Evolutionary conservation across 129 eudicot species (phyloP), one percentile per base, ranked within the genome.

Genomic region (Flaveria sonorensis): DNA sequence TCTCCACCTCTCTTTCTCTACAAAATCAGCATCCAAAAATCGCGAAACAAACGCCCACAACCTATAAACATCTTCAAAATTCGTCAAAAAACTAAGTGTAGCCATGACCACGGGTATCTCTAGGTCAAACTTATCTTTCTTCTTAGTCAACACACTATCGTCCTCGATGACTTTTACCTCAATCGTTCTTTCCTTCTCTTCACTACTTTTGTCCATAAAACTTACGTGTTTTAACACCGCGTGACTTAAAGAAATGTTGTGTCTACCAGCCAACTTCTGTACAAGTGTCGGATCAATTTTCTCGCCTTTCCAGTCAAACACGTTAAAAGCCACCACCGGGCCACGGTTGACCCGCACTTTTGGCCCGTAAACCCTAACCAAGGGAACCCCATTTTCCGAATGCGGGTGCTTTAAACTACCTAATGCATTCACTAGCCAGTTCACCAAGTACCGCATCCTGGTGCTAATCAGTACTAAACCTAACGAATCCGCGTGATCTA

Each of bases 1-100:
- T 68, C 97, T 89, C 98, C 98, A 90, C 40, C 91, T 74, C 72
- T 93, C 98, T 81, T 90, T 93, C 91, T 93, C 97, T 65, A 90
- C 97, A 81, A 85, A 91, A 85, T 91, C 98, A 8, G 98, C 97
- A 91, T 94, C 97, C 83, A 91, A 72, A 76, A 91, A 94, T 68
- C 85, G 70, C 1, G 98, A 77, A 59, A 85, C 87, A 51, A 94
- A 94, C 26, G 55, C 81, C 98, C 98, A 91, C n/a, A 91, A 47
- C 68, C 79, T 86, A 52, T 88, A 87, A 78, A 83, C 78, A 69
- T 94, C 98, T 45, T 91, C 96, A 76, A 91, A 91, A 77, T 89
- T 89, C 16, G 85, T 87, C 84, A 94, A 66, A 67, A 86, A 88
- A 10, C 96, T 90, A 16, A 94, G 10, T n/a, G 88, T 82, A 74